Evolutionary conservation across 441 rosid genomes (phyloP).

Genomic region (Gossypium gossypioides): DNA sequence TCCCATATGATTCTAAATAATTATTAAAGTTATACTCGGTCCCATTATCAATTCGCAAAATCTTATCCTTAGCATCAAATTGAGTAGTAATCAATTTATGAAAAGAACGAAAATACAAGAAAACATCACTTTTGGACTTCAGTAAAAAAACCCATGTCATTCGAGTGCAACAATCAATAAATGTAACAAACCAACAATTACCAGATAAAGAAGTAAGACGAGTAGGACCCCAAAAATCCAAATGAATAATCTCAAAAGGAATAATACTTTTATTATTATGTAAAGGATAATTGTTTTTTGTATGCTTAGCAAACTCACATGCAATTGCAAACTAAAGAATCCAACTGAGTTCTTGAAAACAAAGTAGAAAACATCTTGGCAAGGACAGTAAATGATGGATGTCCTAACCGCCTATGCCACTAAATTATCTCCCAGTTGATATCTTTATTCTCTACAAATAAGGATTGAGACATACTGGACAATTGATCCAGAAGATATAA

Average conservation of each 20-base stretch:
- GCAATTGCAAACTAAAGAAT: background rate
- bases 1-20: background rate
- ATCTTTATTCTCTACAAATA: background rate
- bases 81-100: background rate
- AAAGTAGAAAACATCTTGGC: background rate
- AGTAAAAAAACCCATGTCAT: background rate
- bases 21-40: background rate
- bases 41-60: background rate
- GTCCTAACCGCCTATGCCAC: background rate
- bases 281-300: background rate
- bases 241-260: background rate
- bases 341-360: background rate
- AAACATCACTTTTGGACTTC: background rate
- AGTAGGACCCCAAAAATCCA: background rate
- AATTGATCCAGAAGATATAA: too few species aligned
- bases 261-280: background rate
- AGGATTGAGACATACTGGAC: too few species aligned
- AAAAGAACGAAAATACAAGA: background rate
- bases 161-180: background rate
- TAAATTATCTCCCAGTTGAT: background rate
- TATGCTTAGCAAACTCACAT: background rate
- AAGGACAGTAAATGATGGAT: background rate
- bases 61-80: background rate
- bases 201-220: background rate
- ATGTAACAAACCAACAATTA: background rate